Evolutionary conservation across 352 stramenopile genomes (phyloP).

Genomic region (Phytophthora cactorum): DNA sequence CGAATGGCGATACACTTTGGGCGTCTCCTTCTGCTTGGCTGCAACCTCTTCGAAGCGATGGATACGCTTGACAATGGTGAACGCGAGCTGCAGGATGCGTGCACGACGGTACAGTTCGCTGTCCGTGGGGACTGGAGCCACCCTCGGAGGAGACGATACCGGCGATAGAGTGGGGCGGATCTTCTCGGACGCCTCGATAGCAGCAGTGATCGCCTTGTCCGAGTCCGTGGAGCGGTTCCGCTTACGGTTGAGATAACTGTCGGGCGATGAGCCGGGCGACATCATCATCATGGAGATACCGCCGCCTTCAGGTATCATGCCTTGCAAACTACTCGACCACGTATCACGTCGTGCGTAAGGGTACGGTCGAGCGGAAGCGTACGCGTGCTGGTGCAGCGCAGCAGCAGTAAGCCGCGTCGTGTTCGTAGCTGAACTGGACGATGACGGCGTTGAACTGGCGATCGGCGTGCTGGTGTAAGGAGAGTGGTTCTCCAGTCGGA

Average conservation of each 20-base stretch:
- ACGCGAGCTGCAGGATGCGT: slow-evolving; percentile 63
- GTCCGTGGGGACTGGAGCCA: slow-evolving; percentile 40
- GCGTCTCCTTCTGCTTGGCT: slow-evolving; percentile 39
- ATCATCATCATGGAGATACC: slow-evolving; percentile 47
- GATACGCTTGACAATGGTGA: slow-evolving; percentile 65
- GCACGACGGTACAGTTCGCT: slow-evolving; percentile 62
- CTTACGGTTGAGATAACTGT: slow-evolving; percentile 68
- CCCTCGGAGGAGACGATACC: slow-evolving; percentile 29
- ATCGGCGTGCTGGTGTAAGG: slow-evolving; percentile 31
- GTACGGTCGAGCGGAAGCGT: slow-evolving; percentile 51
- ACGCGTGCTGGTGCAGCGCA: slow-evolving; percentile 57
- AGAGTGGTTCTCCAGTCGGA: slow-evolving; percentile 59
- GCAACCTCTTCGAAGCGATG: slow-evolving; percentile 63
- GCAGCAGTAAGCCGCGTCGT: slow-evolving; percentile 39
- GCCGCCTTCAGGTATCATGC: slow-evolving; percentile 44
- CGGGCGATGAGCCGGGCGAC: slow-evolving; percentile 33
- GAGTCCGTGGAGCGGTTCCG: slow-evolving; percentile 76
- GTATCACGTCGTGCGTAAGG: slow-evolving; percentile 44
- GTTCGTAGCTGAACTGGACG: slow-evolving; percentile 26
- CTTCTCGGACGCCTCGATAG: slow-evolving; percentile 63
- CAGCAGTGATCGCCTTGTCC: slow-evolving; percentile 58
- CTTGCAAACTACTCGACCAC: slow-evolving; percentile 41
- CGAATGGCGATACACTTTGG: slow-evolving; percentile 59
- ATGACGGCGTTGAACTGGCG: slow-evolving; percentile 29
- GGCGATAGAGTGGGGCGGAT: slow-evolving; percentile 45